A percentile compares a stretch with the other conserved stretches of the same genome.
phyloP scores from a whole-genome alignment of 2,329 filamentous ascomycete genomes.

The Basipetospora chlamydospora region DNA sequence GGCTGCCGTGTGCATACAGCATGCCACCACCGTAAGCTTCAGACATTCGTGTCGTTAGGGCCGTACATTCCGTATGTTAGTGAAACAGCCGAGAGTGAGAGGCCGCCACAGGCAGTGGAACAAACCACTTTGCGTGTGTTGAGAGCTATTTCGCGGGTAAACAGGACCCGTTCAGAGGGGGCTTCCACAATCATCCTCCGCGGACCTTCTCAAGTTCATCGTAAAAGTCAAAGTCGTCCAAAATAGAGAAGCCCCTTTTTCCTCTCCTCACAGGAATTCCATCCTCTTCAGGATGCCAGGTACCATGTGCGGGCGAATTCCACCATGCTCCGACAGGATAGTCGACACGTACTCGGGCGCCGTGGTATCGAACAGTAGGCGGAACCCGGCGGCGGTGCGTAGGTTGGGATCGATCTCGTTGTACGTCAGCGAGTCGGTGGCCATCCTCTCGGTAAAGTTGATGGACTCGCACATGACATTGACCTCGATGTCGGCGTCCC shows the following conservation, averaged over 20 bases:
- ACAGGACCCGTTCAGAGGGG: too few relatives aligned
- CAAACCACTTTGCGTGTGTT: too few relatives aligned
- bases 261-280: constrained; percentile 6
- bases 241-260: background rate
- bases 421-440: constrained; percentile 80
- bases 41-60: too few relatives aligned
- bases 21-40: too few relatives aligned
- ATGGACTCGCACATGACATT: constrained; percentile 87
- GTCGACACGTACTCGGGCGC: constrained; percentile 74
- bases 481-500: constrained; percentile 61
- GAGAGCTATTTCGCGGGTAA: too few relatives aligned
- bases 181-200: too few relatives aligned
- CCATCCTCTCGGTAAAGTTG: constrained; percentile 79
- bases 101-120: too few relatives aligned
- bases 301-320: constrained; percentile 5
- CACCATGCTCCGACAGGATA: constrained; percentile 79
- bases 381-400: constrained; percentile 39
- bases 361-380: constrained; percentile 83
- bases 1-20: too few relatives aligned
- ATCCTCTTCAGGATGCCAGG: constrained; percentile 8
- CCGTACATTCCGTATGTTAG: too few relatives aligned
- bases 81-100: too few relatives aligned
- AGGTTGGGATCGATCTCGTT: constrained; percentile 78
- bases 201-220: too few relatives aligned
- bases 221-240: too few relatives aligned